Evolutionary conservation across 2,329 filamentous ascomycete genomes (phyloP).

Genomic region (Cladosporium sp.): DNA sequence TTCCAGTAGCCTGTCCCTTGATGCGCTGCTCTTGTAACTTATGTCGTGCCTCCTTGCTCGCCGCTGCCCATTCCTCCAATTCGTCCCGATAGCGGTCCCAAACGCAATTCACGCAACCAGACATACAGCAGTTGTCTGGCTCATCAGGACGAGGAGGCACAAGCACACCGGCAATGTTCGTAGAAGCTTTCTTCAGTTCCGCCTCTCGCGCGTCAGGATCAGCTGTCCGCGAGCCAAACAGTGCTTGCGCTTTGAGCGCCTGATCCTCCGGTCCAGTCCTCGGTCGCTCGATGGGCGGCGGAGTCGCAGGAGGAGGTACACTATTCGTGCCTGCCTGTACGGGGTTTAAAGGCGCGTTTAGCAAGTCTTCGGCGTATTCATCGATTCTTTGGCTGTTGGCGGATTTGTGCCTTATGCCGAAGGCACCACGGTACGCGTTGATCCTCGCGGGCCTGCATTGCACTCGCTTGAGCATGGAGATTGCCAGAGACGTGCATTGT

Average conservation of each 20-base stretch:
- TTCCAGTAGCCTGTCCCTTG: conserved; percentile 28
- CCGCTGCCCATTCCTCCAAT: conserved; percentile 76
- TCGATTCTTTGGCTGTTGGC: background rate
- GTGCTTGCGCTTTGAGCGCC: conserved; percentile 55
- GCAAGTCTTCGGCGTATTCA: conserved; percentile 5
- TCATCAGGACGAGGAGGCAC: conserved; percentile 81
- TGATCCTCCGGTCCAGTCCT: conserved; percentile 44
- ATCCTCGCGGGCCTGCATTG: background rate
- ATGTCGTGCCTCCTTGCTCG: conserved; percentile 56
- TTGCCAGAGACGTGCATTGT: conserved; percentile 11
- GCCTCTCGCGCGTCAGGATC: conserved; percentile 54
- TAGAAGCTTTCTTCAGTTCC: conserved; percentile 53
- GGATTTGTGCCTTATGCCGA: conserved; percentile 1
- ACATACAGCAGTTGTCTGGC: conserved; percentile 99
- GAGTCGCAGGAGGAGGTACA: conserved; percentile 3
- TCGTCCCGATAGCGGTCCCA: conserved; percentile 92
- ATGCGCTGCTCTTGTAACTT: conserved; percentile 25
- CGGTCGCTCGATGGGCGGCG: conserved; percentile 1
- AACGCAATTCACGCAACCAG: conserved; percentile 93
- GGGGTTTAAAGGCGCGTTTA: conserved; percentile 7
- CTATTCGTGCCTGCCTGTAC: background rate
- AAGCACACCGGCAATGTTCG: conserved; percentile 64
- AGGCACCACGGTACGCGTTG: background rate
- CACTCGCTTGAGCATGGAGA: background rate
- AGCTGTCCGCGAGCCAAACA: conserved; percentile 75